A percentile compares a stretch with the other conserved stretches of the same genome.
Evolutionary conservation across 257 asterid genomes (phyloP).

Genomic region (Parsonsia alboflavescens): DNA sequence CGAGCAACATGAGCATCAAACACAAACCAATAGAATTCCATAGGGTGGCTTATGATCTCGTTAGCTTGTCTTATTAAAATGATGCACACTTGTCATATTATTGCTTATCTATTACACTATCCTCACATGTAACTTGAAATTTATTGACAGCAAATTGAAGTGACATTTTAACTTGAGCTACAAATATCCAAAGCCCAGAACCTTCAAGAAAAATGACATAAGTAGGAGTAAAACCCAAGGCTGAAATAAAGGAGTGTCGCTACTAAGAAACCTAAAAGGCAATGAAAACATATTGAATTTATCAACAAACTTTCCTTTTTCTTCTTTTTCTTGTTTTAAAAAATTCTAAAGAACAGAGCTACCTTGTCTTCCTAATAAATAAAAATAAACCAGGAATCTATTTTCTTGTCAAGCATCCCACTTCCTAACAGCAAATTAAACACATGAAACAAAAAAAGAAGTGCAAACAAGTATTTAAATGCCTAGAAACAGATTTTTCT

Average conservation of each 20-base stretch:
- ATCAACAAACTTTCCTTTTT: background rate
- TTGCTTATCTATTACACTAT: background rate
- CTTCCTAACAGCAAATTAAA: background rate
- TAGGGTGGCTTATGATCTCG: background rate
- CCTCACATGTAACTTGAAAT: background rate
- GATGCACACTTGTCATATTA: background rate
- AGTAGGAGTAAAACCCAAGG: background rate
- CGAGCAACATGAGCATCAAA: background rate
- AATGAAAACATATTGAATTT: background rate
- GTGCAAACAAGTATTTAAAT: background rate
- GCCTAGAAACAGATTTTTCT: background rate
- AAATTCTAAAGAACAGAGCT: background rate
- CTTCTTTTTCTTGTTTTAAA: background rate
- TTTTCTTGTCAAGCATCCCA: background rate
- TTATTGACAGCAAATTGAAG: background rate
- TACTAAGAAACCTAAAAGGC: background rate
- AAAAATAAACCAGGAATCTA: background rate
- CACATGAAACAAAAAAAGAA: background rate
- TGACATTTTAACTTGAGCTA: background rate
- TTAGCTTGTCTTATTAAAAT: background rate
- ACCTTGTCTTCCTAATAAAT: background rate
- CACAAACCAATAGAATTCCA: background rate
- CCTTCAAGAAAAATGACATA: background rate
- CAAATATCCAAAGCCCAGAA: background rate
- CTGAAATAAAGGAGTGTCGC: background rate